phyloP scores from a whole-genome alignment of 2,329 filamentous ascomycete species.

The Pestalotiopsis sp. region DNA sequence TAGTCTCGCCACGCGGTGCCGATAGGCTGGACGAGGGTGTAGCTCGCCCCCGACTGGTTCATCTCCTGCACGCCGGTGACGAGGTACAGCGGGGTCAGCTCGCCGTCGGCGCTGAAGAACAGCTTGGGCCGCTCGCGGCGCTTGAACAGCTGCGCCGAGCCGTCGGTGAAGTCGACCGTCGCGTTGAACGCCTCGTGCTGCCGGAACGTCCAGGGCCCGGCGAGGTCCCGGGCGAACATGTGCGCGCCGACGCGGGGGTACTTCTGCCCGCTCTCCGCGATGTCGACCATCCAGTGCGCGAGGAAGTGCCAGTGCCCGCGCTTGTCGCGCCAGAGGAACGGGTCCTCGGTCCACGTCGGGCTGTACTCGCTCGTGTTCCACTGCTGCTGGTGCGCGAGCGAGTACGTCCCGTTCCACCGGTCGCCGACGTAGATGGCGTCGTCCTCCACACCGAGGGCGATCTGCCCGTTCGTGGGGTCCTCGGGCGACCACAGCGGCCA shows the following conservation, averaged over 20 bases:
- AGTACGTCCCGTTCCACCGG: conserved; percentile 30
- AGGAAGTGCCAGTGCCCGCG: conserved; percentile 32
- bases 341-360: conserved; percentile 28
- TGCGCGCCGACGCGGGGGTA: conserved; percentile 29
- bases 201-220: conserved; percentile 28
- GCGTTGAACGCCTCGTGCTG: conserved; percentile 25
- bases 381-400: conserved; percentile 14
- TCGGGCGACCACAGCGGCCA: conserved; percentile 36
- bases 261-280: conserved; percentile 23
- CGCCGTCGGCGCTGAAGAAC: conserved; percentile 47
- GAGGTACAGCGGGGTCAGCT: conserved; percentile 48
- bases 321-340: conserved; percentile 31
- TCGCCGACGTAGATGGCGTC: conserved; percentile 36
- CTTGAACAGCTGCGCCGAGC: conserved; percentile 38
- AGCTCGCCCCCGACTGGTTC: conserved; percentile 31
- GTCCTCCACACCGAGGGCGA: conserved; percentile 37
- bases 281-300: conserved; percentile 29
- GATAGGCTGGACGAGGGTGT: conserved; percentile 44
- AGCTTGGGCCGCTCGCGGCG: conserved; percentile 51
- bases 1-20: conserved; percentile 18
- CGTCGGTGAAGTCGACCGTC: conserved; percentile 41
- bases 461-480: conserved; percentile 26
- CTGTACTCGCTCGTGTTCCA: conserved; percentile 17
- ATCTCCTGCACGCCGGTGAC: conserved; percentile 49
- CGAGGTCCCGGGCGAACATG: conserved; percentile 22